Evolutionary conservation across 2,329 filamentous ascomycete genomes (phyloP), one percentile per base, ranked within the genome.

Genomic region (Arthroderma uncinatum): DNA sequence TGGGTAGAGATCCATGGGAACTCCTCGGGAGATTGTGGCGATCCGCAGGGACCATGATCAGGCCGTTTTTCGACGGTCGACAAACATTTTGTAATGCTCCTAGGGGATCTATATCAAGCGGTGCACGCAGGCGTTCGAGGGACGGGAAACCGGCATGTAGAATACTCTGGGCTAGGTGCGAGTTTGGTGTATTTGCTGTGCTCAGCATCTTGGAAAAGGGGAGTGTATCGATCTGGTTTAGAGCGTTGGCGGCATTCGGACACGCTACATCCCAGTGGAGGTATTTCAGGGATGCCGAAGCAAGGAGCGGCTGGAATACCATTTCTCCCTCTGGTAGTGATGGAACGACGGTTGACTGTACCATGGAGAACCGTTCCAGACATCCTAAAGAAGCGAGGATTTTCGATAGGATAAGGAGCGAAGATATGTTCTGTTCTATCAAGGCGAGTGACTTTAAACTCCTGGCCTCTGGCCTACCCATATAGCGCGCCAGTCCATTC

Each of bases 251-350:
- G 14, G 70, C 65, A 48, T 73, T 67, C 12, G 71, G 71, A 53
- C 71, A 70, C 3, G 70, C 68, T 36, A 76, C 65, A 62, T 83
- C 81, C 80, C 81, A 83, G 63, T 84, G 81, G 2, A 84, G 67
- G 59, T 74, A 75, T 56, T 71, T 70, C 9, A 83, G 68, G n/a
- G 68, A 74, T 2, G 68, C 66, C 0, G 79, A 81, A 4, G 72
- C 72, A 28, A 83, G 71, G 9, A 76, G 64, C 0, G 78, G 76
- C 57, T 75, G 73, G 56, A 77, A 73, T 21, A 78, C 64, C 54
- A 74, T 70, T 8, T 69, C 67, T 14, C 72, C 73, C 4, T 70
- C 64, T 2, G 72, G 70, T 16, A 79, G 63, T 7, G 68, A 72
- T 1, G 79, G 80, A 0, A 73, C 75, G 59, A 69, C 72, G 42